Base-by-base conservation (phyloP, 768 basidiomycete genomes). In the Pleurotus ostreatus region DNA sequence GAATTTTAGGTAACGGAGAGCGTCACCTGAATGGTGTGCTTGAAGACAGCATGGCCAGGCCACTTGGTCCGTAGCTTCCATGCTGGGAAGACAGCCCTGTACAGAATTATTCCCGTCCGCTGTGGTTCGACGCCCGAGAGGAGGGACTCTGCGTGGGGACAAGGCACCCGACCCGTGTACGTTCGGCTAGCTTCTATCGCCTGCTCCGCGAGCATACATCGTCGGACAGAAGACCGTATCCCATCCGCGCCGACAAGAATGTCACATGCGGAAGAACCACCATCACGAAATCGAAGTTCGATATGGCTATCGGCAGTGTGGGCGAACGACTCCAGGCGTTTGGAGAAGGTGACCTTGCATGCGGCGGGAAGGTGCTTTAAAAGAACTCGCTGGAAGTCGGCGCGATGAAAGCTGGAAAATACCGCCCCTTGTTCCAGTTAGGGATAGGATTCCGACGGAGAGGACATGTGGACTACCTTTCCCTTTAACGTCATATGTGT, bases 161-260 rank as follows among this genome's bases (percentile, higher is more conserved):
- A 15, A 37, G 71, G 64, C 9, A 77, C 79, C 52, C 78, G 74
- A 57, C 59, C 61, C 34, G 66, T 64, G 6, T 71, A 70, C 30
- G 30, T 34, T 34, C 30, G 8, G 30, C 30, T 11, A 1, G 30
- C 30, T 57, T 72, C 70, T 49, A 22, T 71, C 68, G 68, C 71
- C 57, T 73, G 73, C 62, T 77, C 76, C 46, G 58, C 63, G 47
- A 78, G 58, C 46, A 81, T 61, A 3, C 66, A 64, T 26, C 68
- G 66, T 38, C 80, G 71, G 61, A 84, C 79, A 56, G 72, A 72
- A 30, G 84, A 86, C 68, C 81, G 82, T 58, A 87, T 58, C 3
- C 86, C 86, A 60, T 88, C 86, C 18, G 85, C 85, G 26, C 85
- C 86, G 52, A 88, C 67, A 69, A 90, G 78, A 9, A 89, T 64